phyloP scores from a whole-genome alignment of 164 flowering plant species.

The Berberis thunbergii region DNA sequence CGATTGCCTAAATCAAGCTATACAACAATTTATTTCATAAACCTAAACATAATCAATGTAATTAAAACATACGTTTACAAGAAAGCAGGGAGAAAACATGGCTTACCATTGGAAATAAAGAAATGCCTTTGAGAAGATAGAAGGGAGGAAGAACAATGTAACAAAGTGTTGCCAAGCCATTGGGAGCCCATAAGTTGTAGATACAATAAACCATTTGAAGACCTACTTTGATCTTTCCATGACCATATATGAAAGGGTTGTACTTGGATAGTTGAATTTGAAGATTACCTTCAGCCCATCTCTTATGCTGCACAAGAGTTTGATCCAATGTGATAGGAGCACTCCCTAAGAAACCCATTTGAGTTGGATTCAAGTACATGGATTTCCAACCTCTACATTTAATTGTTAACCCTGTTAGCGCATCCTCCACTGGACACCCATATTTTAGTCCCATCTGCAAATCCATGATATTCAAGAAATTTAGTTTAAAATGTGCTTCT shows the following conservation, averaged over 20 bases:
- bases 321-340: constrained; percentile 40
- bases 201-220: constrained; percentile 40
- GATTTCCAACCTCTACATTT: constrained; percentile 66
- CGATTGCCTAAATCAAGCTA: no score
- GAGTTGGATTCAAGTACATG: constrained; percentile 31
- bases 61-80: neutral
- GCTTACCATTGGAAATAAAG: constrained; percentile 56
- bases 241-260: constrained; percentile 40
- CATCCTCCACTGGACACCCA: constrained; percentile 63
- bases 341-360: constrained; percentile 46
- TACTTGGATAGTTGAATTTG: constrained; percentile 48
- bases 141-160: constrained; percentile 53
- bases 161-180: constrained; percentile 35
- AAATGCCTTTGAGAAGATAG: constrained; percentile 39
- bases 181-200: constrained; percentile 49
- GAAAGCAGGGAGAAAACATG: neutral
- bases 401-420: constrained; percentile 49
- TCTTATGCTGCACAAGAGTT: constrained; percentile 46
- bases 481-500: neutral
- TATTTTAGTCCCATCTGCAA: constrained; percentile 59
- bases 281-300: constrained; percentile 73
- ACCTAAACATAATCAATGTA: no score
- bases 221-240: constrained; percentile 31
- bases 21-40: no score
- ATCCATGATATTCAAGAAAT: neutral